Evolutionary conservation across 257 asterid genomes (phyloP), one percentile per base, ranked within the genome.

Genomic region (Solanum etuberosum): DNA sequence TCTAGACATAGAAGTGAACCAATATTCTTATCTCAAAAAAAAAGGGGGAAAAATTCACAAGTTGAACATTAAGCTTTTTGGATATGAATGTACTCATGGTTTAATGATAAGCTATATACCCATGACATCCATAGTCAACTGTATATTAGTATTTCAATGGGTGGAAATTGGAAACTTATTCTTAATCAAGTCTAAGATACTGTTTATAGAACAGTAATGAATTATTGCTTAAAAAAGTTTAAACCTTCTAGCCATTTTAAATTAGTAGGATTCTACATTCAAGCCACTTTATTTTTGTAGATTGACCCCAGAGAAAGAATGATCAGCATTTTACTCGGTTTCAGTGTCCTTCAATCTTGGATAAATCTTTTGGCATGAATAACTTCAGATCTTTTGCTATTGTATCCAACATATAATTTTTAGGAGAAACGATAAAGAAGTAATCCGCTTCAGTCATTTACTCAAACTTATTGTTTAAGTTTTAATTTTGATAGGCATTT

Each of bases 1-100:
- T 94, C 99, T 97, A 88, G 71, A 59, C 89, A 91, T 59, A 51
- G 7, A 46, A 85, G 87, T 68, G 61, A 48, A 77, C 25, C 59
- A 73, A 74, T 42, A 78, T 43, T 42, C 84, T 42, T 78, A 78
- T 78, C 84, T 43, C 40, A 32, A 16, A 43, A 43, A 25, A 25
- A 43, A 15, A 0, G 57, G 83, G 23, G 2, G 2, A 14, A 42
- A 8, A 8, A 27, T 25, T 43, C 27, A 46, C 65, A 78, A 78
- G 84, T 43, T 78, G 37, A 78, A 43, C 27, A 43, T 78, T 27
- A 78, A 43, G 25, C 25, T 43, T 43, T 78, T 27, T 27, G 40
- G 40, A 46, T 78, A 25, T 27, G 38, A 43, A 78, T 78, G 84
- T 43, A 27, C 35, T 25, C 27, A 78, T 78, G 10, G n/a, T 78